Base-by-base conservation (phyloP, 1,139 yeast genomes). In the Suhomyces maxii region DNA sequence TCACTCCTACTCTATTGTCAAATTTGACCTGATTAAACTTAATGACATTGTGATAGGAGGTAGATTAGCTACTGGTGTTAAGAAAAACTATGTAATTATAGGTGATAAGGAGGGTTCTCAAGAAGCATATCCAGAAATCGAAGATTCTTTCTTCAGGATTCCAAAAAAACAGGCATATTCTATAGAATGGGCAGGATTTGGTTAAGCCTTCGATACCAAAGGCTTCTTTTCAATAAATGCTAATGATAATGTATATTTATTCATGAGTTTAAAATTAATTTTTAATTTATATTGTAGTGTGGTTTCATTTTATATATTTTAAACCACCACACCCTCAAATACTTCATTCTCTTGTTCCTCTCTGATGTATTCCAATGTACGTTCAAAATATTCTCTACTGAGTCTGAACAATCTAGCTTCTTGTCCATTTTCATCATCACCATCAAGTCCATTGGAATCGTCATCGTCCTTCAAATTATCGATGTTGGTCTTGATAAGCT, bases 31-130 rank as follows among this genome's bases (percentile, higher is more conserved):
- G 40, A 59, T 73, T 51, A 69, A 77, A 34, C 81, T 51, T 74
- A 78, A 55, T 70, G 83, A 82, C 45, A 63, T 90, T 30, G 82
- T 89, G 0, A 84, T 86, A 26, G 90, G 96, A 25, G 97, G 98
- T 0, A 73, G 99, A 53, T 68, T 93, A 46, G 97, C 97, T 1
- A 90, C 98, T 0, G 86, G 95, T 1, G 98, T 93, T 9, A 91
- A 93, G 63, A 93, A 93, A 64, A 74, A 86, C 34, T 87, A 90
- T 87, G 79, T 88, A 8, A 64, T 91, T 7, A 82, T 84, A 4
- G 85, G 79, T 26, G 66, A 60, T 25, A 49, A 48, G 11, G 58
- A 54, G 13, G 50, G 36, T 13, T 34, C 34, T 6, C 36, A 44
- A 6, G 44, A 34, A 40, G 45, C 39, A 31, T 46, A 44, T 36